Conservation (phyloP, 805 yeast genomes). For the Blastobotrys parvus region DNA sequence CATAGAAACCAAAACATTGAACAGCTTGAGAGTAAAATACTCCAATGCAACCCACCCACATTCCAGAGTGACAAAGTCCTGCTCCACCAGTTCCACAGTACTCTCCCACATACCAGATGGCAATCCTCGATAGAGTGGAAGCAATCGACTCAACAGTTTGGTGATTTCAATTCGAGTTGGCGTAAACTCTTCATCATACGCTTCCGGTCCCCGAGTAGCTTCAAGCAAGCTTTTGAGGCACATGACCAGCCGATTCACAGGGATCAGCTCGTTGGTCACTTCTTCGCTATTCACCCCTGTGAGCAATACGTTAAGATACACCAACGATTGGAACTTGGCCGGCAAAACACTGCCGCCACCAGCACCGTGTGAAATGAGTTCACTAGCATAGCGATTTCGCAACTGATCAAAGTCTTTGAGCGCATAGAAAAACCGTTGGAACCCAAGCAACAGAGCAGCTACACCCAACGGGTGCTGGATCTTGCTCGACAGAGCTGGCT, state of each 20-base stretch:
- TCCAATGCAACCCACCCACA: constrained; percentile 32
- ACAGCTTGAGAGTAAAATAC: constrained; percentile 39
- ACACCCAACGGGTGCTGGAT: constrained; percentile 2
- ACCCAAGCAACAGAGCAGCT: constrained; percentile 4
- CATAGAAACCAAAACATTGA: constrained; percentile 24
- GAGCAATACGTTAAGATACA: constrained; percentile 38
- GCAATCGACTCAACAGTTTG: constrained; percentile 31
- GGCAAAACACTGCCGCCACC: constrained; percentile 1
- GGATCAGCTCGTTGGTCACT: constrained; percentile 37
- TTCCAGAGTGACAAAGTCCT: constrained; percentile 9
- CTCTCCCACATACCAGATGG: constrained; percentile 6
- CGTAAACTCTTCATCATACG: constrained; percentile 49
- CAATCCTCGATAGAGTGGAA: constrained; percentile 16
- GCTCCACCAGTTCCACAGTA: constrained; percentile 13
- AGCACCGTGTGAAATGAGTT: constrained; percentile 32
- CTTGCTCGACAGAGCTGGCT: background rate
- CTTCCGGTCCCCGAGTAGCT: constrained; percentile 57
- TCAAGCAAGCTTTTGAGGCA: constrained; percentile 41
- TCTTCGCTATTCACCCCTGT: constrained; percentile 34
- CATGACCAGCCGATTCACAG: constrained; percentile 59
- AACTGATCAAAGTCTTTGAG: constrained; percentile 32
- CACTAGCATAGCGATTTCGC: constrained; percentile 57
- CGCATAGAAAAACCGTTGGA: constrained; percentile 3
- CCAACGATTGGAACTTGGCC: constrained; percentile 30
- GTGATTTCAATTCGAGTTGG: constrained; percentile 44